These are phyloP conservation scores for Ensete ventricosum DNA, from an alignment of 176 grass and related monocot genomes.

Conservation along the genomic window DNA sequence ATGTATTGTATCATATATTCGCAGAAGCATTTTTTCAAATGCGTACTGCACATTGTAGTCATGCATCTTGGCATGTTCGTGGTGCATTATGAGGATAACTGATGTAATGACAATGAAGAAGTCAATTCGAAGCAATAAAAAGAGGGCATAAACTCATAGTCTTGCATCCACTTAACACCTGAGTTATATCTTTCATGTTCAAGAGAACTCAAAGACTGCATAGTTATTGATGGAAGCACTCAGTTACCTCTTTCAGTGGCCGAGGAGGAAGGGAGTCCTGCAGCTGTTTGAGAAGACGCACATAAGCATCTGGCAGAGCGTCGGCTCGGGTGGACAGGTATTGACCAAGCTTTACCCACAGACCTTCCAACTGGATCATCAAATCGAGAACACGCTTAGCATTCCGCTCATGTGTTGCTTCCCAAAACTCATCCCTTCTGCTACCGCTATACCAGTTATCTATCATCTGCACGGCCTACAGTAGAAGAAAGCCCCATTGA, in stretches of 20 bases:
- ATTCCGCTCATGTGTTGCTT: constrained; percentile 73
- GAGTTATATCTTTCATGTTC: not conserved
- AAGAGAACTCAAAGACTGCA: not conserved
- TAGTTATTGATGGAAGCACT: not conserved
- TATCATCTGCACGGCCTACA: constrained; percentile 77
- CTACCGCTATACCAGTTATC: constrained; percentile 52
- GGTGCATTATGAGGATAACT: not conserved
- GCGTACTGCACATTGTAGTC: not conserved
- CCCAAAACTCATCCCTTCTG: constrained; percentile 55
- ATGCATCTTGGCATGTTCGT: not conserved
- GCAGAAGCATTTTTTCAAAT: not conserved
- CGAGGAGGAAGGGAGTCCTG: constrained; percentile 85
- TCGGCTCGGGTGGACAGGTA: constrained; percentile 98
- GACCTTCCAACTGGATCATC: constrained; percentile 84
- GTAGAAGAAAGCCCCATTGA: constrained; percentile 2
- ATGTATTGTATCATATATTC: not conserved
- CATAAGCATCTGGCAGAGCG: constrained; percentile 86
- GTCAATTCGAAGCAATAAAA: not conserved
- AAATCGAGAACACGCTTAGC: constrained; percentile 75
- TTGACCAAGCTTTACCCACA: constrained; percentile 94
- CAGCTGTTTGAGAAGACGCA: constrained; percentile 66
- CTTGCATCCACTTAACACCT: not conserved
- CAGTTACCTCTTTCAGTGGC: constrained; percentile 62
- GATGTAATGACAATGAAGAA: not conserved
- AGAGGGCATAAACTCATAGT: not conserved